These are phyloP conservation scores for Heliamphora exappendiculata DNA, from an alignment of 148 eudicot species.

Conservation along the genomic window DNA sequence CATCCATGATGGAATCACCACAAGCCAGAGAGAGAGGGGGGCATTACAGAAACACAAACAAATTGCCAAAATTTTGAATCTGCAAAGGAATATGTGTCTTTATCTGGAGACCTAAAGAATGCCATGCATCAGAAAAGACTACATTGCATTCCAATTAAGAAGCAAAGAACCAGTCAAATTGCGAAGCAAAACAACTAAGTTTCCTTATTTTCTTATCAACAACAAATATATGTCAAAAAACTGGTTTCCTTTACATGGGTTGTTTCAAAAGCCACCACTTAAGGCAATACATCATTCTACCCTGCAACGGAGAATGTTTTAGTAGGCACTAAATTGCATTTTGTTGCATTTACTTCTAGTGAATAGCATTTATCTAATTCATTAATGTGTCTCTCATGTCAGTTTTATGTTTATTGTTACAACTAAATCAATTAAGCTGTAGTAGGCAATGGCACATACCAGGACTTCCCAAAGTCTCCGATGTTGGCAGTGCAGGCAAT, in stretches of 20 bases:
- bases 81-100: background rate
- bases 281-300: background rate
- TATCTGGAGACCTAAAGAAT: background rate
- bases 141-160: background rate
- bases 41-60: background rate
- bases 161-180: background rate
- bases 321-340: background rate
- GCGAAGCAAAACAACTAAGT: background rate
- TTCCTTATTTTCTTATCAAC: too few relatives aligned
- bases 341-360: background rate
- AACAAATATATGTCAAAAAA: too few relatives aligned
- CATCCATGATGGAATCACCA: background rate
- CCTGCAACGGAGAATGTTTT: background rate
- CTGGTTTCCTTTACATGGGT: background rate
- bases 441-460: conserved; percentile 33
- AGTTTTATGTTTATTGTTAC: background rate
- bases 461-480: conserved; percentile 39
- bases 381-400: background rate
- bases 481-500: conserved; percentile 80
- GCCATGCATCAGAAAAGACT: background rate
- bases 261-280: background rate
- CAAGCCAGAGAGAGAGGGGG: background rate
- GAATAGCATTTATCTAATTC: background rate
- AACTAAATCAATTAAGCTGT: background rate
- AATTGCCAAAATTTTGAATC: background rate